Evolutionary conservation across 331 rosid species (phyloP), one percentile per base, ranked within the genome.

Genomic region (Malus hybrid): DNA sequence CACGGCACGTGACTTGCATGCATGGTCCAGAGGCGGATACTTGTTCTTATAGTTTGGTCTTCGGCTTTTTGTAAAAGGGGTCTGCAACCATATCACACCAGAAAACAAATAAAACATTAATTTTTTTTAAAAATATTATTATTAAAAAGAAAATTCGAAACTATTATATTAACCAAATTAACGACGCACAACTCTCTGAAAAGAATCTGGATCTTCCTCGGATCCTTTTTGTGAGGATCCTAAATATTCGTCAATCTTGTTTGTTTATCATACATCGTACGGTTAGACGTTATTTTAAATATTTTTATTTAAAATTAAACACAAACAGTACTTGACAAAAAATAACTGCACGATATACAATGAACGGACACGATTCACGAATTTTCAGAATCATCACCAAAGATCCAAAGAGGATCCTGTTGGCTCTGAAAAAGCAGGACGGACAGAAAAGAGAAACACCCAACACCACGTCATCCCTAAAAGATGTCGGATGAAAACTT

Each of bases 401-500:
- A 29, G 31, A 29, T 29, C 31, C 4, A 4, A 0, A 39, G 12
- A 39, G 4, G 4, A 39, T 36, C 12, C 12, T 39, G 12, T 39
- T 39, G 12, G 12, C 75, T 75, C 75, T 63, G 65, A 67, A 78
- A 9, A 82, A 80, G 83, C 27, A 68, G 48, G 67, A 63, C 39
- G 36, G 6, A 60, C 64, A 18, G 72, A 27, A 74, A 63, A 74
- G 78, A 19, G 20, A 2, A 39, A 7, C 62, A 4, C 59, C 12
- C 32, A 52, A 50, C 57, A 74, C 64, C 62, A 74, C 33, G 18
- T 29, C 69, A 56, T 9, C 52, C 10, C 74, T 7, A 28, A 77
- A 73, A 73, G 66, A 74, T 5, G 61, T 70, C 24, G n/a, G 34
- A 76, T 52, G 70, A 74, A 67, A 81, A 39, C 85, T 74, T 10